Conservation (phyloP, 2,329 filamentous ascomycete genomes). For the Triangularia setosa region DNA sequence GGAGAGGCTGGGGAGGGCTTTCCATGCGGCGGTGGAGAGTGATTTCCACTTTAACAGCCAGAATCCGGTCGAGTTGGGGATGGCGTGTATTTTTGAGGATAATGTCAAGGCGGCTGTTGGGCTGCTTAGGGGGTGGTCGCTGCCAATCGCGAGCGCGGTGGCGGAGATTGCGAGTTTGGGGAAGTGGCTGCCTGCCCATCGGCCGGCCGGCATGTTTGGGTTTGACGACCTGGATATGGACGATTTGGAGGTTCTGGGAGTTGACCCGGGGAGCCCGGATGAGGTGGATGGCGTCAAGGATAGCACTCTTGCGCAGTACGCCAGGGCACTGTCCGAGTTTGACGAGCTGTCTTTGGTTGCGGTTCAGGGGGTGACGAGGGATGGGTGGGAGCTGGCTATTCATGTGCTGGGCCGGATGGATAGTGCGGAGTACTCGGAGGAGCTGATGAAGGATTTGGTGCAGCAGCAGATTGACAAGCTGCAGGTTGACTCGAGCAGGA, state of each 20-base stretch:
- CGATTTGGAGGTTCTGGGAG: constrained; percentile 76
- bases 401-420: constrained; percentile 79
- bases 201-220: constrained; percentile 48
- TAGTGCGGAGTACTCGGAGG: constrained; percentile 64
- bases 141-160: constrained; percentile 71
- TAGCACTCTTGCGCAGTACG: constrained; percentile 72
- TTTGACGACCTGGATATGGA: constrained; percentile 73
- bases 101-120: constrained; percentile 73
- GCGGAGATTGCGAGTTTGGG: constrained; percentile 81
- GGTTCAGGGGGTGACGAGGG: constrained; percentile 40
- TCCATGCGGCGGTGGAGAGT: constrained; percentile 63
- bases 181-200: constrained; percentile 69
- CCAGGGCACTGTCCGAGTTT: constrained; percentile 59
- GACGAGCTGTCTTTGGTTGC: constrained; percentile 42
- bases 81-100: constrained; percentile 79
- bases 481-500: constrained; percentile 62
- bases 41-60: constrained; percentile 75
- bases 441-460: constrained; percentile 70
- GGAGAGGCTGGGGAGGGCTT: constrained; percentile 66
- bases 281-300: constrained; percentile 69
- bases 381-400: constrained; percentile 89
- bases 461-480: constrained; percentile 57
- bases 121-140: constrained; percentile 74
- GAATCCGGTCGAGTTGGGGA: constrained; percentile 72
- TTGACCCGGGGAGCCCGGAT: constrained; percentile 56